These are phyloP conservation scores for Penicillium diatomitis DNA, from an alignment of 495 filamentous ascomycete genomes.

Conservation along the genomic window DNA sequence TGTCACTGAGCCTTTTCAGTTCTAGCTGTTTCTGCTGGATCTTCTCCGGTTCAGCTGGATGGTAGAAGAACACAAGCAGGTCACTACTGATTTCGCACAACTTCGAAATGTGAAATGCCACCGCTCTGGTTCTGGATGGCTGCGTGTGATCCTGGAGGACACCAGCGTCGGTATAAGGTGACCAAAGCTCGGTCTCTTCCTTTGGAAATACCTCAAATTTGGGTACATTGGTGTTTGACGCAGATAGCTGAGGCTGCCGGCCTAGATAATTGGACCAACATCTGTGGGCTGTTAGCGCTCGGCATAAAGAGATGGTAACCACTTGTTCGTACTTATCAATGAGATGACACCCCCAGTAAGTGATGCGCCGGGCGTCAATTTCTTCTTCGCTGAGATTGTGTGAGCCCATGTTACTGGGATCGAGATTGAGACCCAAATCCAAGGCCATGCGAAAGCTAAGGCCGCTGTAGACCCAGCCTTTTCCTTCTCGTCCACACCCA, in stretches of 20 bases:
- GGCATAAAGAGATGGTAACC: too few relatives aligned
- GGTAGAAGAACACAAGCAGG: constrained; percentile 82
- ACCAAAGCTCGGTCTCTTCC: constrained; percentile 81
- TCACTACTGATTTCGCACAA: constrained; percentile 92
- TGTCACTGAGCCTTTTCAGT: constrained; percentile 83
- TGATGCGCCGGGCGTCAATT: constrained; percentile 79
- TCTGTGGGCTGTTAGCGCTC: constrained; percentile 28
- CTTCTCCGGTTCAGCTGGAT: constrained; percentile 57
- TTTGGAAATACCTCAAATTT: constrained; percentile 86
- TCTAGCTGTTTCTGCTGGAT: constrained; percentile 61
- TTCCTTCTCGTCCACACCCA: constrained; percentile 88
- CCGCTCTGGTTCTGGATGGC: constrained; percentile 71
- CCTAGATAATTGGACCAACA: constrained; percentile 98
- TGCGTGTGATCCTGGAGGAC: constrained; percentile 60
- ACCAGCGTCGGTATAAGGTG: constrained; percentile 80
- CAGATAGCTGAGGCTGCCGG: constrained; percentile 77
- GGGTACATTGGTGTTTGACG: constrained; percentile 66
- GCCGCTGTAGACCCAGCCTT: constrained; percentile 96
- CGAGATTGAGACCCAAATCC: constrained; percentile 88
- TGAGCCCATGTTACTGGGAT: constrained; percentile 54
- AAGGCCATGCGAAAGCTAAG: constrained; percentile 99
- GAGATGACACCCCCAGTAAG: constrained; percentile 97
- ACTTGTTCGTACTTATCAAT: constrained; percentile 69
- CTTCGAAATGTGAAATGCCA: constrained; percentile 71
- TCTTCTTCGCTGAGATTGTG: constrained; percentile 68